Evolutionary conservation across 2,329 filamentous ascomycete genomes (phyloP).

Genomic region (Macrophomina phaseolina): DNA sequence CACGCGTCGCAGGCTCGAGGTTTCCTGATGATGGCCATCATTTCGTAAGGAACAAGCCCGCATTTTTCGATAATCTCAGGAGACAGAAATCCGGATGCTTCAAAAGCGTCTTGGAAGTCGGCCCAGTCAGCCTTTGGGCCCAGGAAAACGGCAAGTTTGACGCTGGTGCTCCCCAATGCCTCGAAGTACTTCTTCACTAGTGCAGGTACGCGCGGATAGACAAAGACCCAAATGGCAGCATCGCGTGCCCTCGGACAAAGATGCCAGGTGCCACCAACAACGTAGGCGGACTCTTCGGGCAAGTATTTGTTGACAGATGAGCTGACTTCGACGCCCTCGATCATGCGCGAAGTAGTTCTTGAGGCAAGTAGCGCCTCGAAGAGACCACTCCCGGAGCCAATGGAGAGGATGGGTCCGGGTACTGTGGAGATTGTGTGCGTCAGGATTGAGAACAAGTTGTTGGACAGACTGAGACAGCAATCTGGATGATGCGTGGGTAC

Average conservation of each 20-base stretch:
- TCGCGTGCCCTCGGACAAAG: conserved; percentile 49
- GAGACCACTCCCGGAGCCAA: conserved; percentile 59
- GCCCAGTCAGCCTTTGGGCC: conserved; percentile 52
- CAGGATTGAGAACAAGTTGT: conserved; percentile 37
- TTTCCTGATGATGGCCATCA: conserved; percentile 37
- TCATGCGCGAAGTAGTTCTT: conserved; percentile 33
- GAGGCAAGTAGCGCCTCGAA: conserved; percentile 53
- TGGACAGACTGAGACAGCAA: conserved; percentile 46
- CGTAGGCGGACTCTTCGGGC: conserved; percentile 46
- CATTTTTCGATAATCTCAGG: conserved; percentile 34
- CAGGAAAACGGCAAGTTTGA: conserved; percentile 50
- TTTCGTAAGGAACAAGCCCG: conserved; percentile 42
- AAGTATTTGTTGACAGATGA: conserved; percentile 50
- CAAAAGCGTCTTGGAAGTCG: conserved; percentile 40
- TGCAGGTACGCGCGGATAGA: conserved; percentile 58
- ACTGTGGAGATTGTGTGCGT: conserved; percentile 34
- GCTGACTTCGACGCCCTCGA: conserved; percentile 58
- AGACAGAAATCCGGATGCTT: conserved; percentile 28
- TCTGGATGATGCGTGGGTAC: conserved; percentile 37
- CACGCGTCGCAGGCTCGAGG: not conserved
- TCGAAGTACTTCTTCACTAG: conserved; percentile 54
- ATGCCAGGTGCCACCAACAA: conserved; percentile 53
- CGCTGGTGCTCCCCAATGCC: conserved; percentile 35
- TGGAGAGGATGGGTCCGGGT: conserved; percentile 44
- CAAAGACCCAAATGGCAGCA: conserved; percentile 58